phyloP scores from a whole-genome alignment of 306 rosid species.

The Morella rubra region DNA sequence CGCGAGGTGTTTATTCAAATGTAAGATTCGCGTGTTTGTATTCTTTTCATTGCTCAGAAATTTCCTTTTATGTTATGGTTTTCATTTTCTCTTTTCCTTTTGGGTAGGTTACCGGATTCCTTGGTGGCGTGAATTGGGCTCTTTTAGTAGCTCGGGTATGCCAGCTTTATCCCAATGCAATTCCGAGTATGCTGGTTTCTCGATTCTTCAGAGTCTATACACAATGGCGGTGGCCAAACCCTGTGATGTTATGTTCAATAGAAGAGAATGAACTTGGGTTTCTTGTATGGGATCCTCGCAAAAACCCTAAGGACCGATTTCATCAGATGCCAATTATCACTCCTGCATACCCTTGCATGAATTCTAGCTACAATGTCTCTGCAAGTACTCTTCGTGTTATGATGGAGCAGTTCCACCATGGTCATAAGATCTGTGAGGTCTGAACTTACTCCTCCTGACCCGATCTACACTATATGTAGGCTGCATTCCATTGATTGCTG shows the following conservation, averaged over 20 bases:
- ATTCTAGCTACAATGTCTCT: constrained; percentile 96
- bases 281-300: constrained; percentile 94
- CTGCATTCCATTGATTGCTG: constrained; percentile 6
- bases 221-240: constrained; percentile 99
- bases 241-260: constrained; percentile 89
- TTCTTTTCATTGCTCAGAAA: constrained; percentile 4
- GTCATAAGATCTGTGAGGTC: constrained; percentile 82
- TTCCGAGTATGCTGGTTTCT: constrained; percentile 95
- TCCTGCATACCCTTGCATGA: constrained; percentile 99
- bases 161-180: constrained; percentile 98
- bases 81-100: constrained; percentile 14
- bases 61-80: constrained; percentile 8
- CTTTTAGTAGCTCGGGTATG: constrained; percentile 91
- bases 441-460: constrained; percentile 23
- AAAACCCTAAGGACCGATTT: constrained; percentile 73
- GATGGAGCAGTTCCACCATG: constrained; percentile 81
- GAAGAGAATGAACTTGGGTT: constrained; percentile 92
- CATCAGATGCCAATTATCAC: constrained; percentile 97
- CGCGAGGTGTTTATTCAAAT: constrained; percentile 96
- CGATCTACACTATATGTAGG: constrained; percentile 1
- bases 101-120: constrained; percentile 92
- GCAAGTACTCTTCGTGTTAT: constrained; percentile 96
- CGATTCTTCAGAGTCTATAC: constrained; percentile 96
- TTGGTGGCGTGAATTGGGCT: constrained; percentile 99
- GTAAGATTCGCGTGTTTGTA: constrained; percentile 45